Evolutionary conservation across 2,329 filamentous ascomycete species (phyloP), one percentile per base, ranked within the genome.

Genomic region (Cercospora sp.): DNA sequence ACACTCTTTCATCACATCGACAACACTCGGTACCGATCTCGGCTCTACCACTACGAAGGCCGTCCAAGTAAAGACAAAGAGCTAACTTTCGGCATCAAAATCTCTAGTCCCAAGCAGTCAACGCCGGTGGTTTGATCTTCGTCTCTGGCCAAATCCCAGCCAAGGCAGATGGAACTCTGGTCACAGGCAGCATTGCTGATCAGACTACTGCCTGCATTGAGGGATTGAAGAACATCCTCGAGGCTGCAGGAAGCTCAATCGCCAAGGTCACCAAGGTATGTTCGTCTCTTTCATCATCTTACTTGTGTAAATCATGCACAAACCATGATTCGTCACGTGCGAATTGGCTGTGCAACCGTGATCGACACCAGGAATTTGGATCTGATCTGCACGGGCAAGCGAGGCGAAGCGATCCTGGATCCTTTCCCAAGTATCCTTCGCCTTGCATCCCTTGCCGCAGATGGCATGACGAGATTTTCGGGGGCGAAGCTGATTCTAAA

Each of bases 211-310:
- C 86, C 75, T 91, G 87, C 84, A 90, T 90, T 81, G 85, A 91
- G 81, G 96, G 96, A 82, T 87, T 97, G 77, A 86, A 90, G 80
- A 91, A 91, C 53, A 92, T 98, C 66, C 88, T 98, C 62, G 87
- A 89, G 69, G 92, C 90, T 75, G 93, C 93, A 26, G 93, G 92
- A 64, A 94, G 91, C 23, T 87, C 86, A 63, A 86, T 98, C 67
- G 81, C 87, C 71, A 91, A 89, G 80, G 90, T 97, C 58, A 91
- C 97, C 82, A 97, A 97, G 87, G 91, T 93, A 66, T 39, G 72
- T 68, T 16, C 13, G 8, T 45, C 12, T 30, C 10, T 23, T 45
- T 45, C 10, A 55, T 55, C 1, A 8, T 28, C 23, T 26, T 55
- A 5, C 48, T 55, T 7, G 5, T 16, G 12, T 13, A 55, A 5